Conservation (phyloP, 1,284 basidiomycete genomes). For the Trichosporon sp. region DNA sequence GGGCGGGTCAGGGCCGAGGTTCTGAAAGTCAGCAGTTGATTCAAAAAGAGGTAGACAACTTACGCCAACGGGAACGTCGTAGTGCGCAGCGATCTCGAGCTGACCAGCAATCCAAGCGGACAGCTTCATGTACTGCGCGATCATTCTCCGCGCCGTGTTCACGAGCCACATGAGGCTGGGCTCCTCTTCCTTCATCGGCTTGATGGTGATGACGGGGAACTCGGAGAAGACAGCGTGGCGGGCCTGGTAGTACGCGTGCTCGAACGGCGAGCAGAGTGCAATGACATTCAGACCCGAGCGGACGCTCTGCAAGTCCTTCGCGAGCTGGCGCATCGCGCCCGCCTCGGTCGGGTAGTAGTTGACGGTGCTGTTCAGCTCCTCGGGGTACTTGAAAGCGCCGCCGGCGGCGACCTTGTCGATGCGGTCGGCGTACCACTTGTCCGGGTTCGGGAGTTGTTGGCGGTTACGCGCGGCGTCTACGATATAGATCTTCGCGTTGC, state of each 20-base stretch:
- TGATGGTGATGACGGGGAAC: constrained; percentile 85
- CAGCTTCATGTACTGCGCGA: constrained; percentile 73
- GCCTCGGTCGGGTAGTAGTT: constrained; percentile 72
- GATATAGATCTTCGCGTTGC: constrained; percentile 72
- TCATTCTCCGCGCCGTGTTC: constrained; percentile 61
- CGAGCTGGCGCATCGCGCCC: constrained; percentile 79
- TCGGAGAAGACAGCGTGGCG: constrained; percentile 67
- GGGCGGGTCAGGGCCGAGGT: constrained; percentile 85
- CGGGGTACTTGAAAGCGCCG: constrained; percentile 63
- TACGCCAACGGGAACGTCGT: constrained; percentile 78
- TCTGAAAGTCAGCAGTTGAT: constrained; percentile 47
- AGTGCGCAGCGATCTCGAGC: constrained; percentile 79
- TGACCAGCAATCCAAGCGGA: constrained; percentile 78
- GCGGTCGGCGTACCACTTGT: constrained; percentile 66
- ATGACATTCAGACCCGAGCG: constrained; percentile 61
- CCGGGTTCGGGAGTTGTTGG: constrained; percentile 72
- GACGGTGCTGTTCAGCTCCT: constrained; percentile 65
- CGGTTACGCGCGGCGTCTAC: constrained; percentile 83
- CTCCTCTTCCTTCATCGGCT: constrained; percentile 62
- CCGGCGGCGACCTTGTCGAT: constrained; percentile 51
- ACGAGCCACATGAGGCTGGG: constrained; percentile 55
- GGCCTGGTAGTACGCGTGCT: constrained; percentile 77
- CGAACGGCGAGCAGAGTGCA: constrained; percentile 80
- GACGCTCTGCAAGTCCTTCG: constrained; percentile 70
- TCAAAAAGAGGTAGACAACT: constrained; percentile 12